Evolutionary conservation across 1,284 basidiomycete species (phyloP), one percentile per base, ranked within the genome.

Genomic region (Ustilago loliicola): DNA sequence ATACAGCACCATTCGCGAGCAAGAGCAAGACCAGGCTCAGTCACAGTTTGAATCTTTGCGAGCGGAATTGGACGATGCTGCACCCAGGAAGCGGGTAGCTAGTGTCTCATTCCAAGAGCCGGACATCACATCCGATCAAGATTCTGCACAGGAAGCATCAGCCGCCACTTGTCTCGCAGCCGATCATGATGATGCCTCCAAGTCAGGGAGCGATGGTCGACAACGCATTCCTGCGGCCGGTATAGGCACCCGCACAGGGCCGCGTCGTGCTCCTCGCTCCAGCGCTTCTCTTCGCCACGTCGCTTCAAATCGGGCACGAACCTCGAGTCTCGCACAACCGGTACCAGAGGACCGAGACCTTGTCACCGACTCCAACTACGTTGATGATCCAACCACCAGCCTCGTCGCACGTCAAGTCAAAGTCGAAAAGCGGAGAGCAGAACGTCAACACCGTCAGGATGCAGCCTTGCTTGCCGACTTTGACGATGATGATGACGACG

Each of bases 211-310:
- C n/a, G 56, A 59, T 47, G 50, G 30, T 19, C 34, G 25, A 7
- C 66, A 60, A 51, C 73, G 69, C 32, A 58, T 80, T 17, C 80
- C 80, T 4, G 78, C 81, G 25, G 80, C 81, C 0, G 81, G 81
- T 27, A 19, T 71, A 2, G 81, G 81, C 17, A 81, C 81, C 5
- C 70, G 81, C 17, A 75, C 79, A 6, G 68, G 71, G n/a, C 81
- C 81, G 0, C 76, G 78, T 47, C 71, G 76, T n/a, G 80, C 75
- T 2, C 81, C 81, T 27, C 72, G 74, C 8, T 74, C 73, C 48
- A 77, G 72, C 30, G 73, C 81, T 13, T 79, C 81, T 5, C 77
- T 83, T 10, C 69, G 81, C 2, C 80, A 83, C 53, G 78, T 83
- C 57, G 76, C 71, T 19, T 66, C 62, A 1, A 61, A 40, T 5